phyloP scores from a whole-genome alignment of 179 eudicot genomes.

The Patellifolia procumbens region DNA sequence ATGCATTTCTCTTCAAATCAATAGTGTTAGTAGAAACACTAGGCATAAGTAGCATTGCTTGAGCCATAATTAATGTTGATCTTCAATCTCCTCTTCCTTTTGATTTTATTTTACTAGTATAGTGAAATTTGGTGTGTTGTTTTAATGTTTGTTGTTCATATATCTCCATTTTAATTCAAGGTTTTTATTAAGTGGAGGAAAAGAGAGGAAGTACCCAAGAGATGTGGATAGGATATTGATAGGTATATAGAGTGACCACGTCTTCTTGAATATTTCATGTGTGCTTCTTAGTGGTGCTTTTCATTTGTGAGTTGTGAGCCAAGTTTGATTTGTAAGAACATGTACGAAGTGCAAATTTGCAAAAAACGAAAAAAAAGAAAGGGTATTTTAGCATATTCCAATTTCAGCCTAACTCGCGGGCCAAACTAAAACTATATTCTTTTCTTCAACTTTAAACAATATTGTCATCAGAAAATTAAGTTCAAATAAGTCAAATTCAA shows the following conservation, averaged over 20 bases:
- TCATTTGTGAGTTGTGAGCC: slow-evolving; percentile 12
- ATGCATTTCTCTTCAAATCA: slow-evolving; percentile 41
- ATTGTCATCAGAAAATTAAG: too few species aligned
- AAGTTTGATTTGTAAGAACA: neutral
- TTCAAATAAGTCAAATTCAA: too few species aligned
- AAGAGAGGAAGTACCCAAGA: neutral
- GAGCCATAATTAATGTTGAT: slow-evolving; percentile 61
- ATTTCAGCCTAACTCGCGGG: neutral
- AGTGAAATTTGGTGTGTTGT: neutral
- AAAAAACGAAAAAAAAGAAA: too few species aligned
- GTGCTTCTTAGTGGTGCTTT: slow-evolving; percentile 8
- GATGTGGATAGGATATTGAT: slow-evolving; percentile 40
- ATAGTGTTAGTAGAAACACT: slow-evolving; percentile 39
- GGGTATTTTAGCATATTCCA: neutral
- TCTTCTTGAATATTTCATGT: slow-evolving; percentile 8
- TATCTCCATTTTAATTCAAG: neutral
- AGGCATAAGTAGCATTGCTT: slow-evolving; percentile 62
- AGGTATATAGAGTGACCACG: slow-evolving; percentile 32
- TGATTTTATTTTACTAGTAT: too few species aligned
- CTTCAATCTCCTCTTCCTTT: neutral
- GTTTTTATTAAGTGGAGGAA: slow-evolving; percentile 10
- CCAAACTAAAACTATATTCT: too few species aligned
- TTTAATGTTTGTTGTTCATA: neutral
- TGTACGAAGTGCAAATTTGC: neutral
- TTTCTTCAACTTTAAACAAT: too few species aligned